These are phyloP conservation scores for Coleophoma crateriformis DNA, from an alignment of 2,329 filamentous ascomycete genomes.

Conservation along the genomic window DNA sequence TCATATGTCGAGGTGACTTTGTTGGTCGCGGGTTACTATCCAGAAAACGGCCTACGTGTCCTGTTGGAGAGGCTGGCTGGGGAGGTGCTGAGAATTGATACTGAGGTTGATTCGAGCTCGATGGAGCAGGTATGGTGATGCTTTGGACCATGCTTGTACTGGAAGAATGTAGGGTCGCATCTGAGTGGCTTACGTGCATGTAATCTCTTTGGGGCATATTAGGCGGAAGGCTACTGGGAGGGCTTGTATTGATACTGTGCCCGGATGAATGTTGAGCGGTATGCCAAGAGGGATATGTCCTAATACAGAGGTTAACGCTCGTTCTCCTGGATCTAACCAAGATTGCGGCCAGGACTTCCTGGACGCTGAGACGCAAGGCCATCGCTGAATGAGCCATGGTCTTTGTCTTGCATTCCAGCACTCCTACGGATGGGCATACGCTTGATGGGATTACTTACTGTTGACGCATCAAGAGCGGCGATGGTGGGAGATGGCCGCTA, in stretches of 20 bases:
- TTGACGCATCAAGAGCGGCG: constrained; percentile 21
- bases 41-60: constrained; percentile 15
- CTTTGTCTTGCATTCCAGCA: constrained; percentile 6
- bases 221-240: constrained; percentile 14
- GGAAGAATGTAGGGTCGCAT: constrained; percentile 9
- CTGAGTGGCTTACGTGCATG: constrained; percentile 18
- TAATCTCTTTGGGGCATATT: constrained; percentile 18
- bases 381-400: not conserved
- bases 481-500: constrained; percentile 17
- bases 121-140: constrained; percentile 2
- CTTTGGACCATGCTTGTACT: not conserved
- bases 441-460: constrained; percentile 16
- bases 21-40: constrained; percentile 25
- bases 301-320: not conserved
- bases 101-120: constrained; percentile 8
- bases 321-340: no score
- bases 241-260: constrained; percentile 9
- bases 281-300: constrained; percentile 21
- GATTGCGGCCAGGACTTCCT: no score
- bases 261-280: constrained; percentile 18
- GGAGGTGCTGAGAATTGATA: constrained; percentile 11
- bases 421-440: not conserved
- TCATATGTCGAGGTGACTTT: constrained; percentile 25
- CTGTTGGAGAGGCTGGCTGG: constrained; percentile 7
- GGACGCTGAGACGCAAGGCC: no score